Percentiles rank a stretch among this genome's conserved stretches.
Evolutionary conservation across 176 grass and related monocot species (phyloP).

Genomic region (Avena sativa): DNA sequence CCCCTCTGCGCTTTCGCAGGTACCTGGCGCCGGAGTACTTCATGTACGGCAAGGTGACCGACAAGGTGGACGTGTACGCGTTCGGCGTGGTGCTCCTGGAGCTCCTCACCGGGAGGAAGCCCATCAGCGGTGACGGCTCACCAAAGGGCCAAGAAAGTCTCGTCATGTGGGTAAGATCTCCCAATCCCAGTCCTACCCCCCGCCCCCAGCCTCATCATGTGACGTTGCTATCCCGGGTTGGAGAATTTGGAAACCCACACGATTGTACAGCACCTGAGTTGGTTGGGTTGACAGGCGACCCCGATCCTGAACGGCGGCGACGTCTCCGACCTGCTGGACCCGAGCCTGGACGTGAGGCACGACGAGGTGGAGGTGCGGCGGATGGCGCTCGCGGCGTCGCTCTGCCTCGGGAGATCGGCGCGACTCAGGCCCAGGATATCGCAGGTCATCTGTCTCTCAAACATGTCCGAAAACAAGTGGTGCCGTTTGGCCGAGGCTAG

Average conservation of each 20-base stretch:
- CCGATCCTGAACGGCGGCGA: conserved; percentile 75
- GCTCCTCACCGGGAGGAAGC: conserved; percentile 84
- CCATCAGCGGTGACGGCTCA: conserved; percentile 68
- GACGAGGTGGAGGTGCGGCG: conserved; percentile 62
- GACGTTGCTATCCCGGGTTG: background rate
- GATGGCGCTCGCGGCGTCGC: conserved; percentile 71
- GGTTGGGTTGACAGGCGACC: conserved; percentile 55
- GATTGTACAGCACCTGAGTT: background rate
- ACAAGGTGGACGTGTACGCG: conserved; percentile 94
- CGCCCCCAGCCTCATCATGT: background rate
- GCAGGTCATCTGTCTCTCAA: conserved; percentile 46
- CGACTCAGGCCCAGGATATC: conserved; percentile 74
- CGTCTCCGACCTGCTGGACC: conserved; percentile 71
- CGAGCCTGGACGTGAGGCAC: conserved; percentile 59
- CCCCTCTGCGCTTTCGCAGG: background rate
- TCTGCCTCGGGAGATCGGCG: conserved; percentile 77
- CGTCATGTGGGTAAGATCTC: conserved; percentile 85
- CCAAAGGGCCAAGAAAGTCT: conserved; percentile 80
- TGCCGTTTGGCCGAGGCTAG: background rate
- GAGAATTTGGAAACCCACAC: background rate
- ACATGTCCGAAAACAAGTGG: background rate
- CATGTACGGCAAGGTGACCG: conserved; percentile 96
- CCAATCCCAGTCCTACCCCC: background rate
- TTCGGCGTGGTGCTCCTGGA: conserved; percentile 98
- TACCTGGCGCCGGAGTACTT: conserved; percentile 99